Evolutionary conservation across 192 early-diverging fungal genomes (phyloP).

Genomic region (Podila clonocystis): DNA sequence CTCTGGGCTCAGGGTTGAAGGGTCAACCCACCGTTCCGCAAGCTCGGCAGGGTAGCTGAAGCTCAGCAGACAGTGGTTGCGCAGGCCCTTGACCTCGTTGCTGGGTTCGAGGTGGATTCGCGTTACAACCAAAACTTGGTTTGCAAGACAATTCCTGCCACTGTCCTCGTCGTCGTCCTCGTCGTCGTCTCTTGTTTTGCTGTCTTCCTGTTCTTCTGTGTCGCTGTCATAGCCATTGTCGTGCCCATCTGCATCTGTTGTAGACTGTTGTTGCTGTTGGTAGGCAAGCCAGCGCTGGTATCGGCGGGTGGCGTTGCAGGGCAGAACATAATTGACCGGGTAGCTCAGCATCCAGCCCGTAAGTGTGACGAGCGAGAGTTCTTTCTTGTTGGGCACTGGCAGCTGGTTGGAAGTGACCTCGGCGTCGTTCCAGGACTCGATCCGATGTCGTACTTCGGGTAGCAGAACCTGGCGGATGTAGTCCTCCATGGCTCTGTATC

Average conservation of each 20-base stretch:
- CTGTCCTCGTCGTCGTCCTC: slow-evolving; percentile 14
- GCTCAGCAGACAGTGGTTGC: slow-evolving; percentile 14
- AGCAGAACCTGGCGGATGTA: slow-evolving; percentile 17
- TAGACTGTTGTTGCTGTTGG: slow-evolving; percentile 8
- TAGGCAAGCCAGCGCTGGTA: slow-evolving; percentile 2
- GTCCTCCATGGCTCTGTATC: slow-evolving; percentile 10
- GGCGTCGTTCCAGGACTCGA: slow-evolving; percentile 32
- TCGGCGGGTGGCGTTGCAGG: slow-evolving; percentile 2
- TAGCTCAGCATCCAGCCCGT: slow-evolving; percentile 28
- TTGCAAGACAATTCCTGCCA: slow-evolving; percentile 37
- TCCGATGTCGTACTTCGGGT: slow-evolving; percentile 16
- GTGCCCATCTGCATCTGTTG: neutral
- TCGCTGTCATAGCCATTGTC: neutral
- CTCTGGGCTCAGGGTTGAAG: neutral
- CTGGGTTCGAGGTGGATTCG: slow-evolving; percentile 18
- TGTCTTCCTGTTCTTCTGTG: neutral
- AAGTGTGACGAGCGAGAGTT: slow-evolving; percentile 27
- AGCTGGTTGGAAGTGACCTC: slow-evolving; percentile 19
- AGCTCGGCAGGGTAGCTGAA: slow-evolving; percentile 33
- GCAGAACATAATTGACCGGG: slow-evolving; percentile 28
- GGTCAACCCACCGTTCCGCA: slow-evolving; percentile 14
- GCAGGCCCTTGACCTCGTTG: slow-evolving; percentile 5
- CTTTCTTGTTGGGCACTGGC: slow-evolving; percentile 9
- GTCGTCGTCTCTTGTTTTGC: neutral
- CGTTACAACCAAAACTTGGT: slow-evolving; percentile 21